Conservation (phyloP, 2,329 filamentous ascomycete species). For the Ampelomyces quisqualis region DNA sequence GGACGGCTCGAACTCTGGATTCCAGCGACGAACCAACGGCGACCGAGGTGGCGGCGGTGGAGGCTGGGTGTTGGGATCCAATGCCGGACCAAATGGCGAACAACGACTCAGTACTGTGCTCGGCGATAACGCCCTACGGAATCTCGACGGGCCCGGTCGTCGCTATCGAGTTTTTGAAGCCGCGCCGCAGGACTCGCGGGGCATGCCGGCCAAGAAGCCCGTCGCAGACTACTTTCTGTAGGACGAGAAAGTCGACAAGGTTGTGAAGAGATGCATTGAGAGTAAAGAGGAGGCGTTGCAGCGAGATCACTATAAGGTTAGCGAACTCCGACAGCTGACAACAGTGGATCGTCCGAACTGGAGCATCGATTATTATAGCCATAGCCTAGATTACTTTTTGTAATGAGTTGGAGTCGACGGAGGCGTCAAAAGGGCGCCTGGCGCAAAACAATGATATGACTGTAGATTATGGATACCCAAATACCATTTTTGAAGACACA, state of each 20-base stretch:
- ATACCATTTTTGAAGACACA: neutral
- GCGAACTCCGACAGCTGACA: too few species aligned
- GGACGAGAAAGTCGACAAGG: conserved; percentile 2
- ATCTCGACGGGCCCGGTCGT: conserved; percentile 71
- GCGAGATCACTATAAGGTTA: too few species aligned
- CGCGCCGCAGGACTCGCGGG: conserved; percentile 89
- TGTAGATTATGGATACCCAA: conserved; percentile 4
- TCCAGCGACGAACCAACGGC: conserved; percentile 61
- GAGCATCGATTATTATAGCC: too few species aligned
- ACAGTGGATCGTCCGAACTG: too few species aligned
- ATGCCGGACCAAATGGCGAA: conserved; percentile 38
- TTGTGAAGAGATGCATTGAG: neutral
- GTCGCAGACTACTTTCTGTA: conserved; percentile 93
- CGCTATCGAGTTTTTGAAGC: conserved; percentile 95
- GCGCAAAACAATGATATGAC: too few species aligned
- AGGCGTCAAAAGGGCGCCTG: too few species aligned
- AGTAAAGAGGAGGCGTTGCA: neutral
- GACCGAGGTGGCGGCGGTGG: conserved; percentile 56
- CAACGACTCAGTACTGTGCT: conserved; percentile 42
- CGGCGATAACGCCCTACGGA: conserved; percentile 45
- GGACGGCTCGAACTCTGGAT: conserved; percentile 62
- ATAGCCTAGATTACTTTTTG: neutral
- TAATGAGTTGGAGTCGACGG: too few species aligned
- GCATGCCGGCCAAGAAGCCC: conserved; percentile 98
- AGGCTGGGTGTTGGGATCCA: conserved; percentile 40